Percentiles rank a stretch among this genome's conserved stretches.
phyloP scores from a whole-genome alignment of 306 rosid species.

The Malus fusca region DNA sequence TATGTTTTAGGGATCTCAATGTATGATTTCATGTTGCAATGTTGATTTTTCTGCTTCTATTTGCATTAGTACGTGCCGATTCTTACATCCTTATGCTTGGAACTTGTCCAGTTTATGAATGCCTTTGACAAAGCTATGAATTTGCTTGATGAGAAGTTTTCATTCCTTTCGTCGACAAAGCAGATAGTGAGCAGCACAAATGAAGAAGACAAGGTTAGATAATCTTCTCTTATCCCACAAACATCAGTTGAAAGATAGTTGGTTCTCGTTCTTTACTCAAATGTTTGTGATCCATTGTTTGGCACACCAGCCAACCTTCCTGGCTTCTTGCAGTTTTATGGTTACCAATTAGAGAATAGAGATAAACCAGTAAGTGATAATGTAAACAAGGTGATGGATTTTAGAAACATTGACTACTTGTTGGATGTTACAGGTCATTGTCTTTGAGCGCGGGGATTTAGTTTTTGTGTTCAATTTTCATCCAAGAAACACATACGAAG shows the following conservation, averaged over 20 bases:
- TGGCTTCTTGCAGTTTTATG: not conserved
- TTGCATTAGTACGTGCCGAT: not conserved
- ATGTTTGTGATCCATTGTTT: not conserved
- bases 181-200: conserved; percentile 81
- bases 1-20: not conserved
- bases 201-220: conserved; percentile 71
- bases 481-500: conserved; percentile 69
- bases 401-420: not conserved
- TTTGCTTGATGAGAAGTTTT: conserved; percentile 71
- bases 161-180: conserved; percentile 67
- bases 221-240: not conserved
- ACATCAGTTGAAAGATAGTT: not conserved
- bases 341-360: not conserved
- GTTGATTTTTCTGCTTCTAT: conserved; percentile 5
- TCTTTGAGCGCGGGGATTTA: conserved; percentile 91
- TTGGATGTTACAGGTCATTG: conserved; percentile 52
- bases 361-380: not conserved
- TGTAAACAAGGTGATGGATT: not conserved
- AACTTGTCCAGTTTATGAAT: conserved; percentile 72
- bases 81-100: conserved; percentile 13
- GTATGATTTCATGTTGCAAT: not conserved
- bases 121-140: conserved; percentile 92
- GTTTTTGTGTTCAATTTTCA: conserved; percentile 91
- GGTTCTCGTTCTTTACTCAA: not conserved
- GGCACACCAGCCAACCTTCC: not conserved